Evolutionary conservation across 805 yeast genomes (phyloP), one percentile per base, ranked within the genome.

Genomic region (Saturnispora silvae): DNA sequence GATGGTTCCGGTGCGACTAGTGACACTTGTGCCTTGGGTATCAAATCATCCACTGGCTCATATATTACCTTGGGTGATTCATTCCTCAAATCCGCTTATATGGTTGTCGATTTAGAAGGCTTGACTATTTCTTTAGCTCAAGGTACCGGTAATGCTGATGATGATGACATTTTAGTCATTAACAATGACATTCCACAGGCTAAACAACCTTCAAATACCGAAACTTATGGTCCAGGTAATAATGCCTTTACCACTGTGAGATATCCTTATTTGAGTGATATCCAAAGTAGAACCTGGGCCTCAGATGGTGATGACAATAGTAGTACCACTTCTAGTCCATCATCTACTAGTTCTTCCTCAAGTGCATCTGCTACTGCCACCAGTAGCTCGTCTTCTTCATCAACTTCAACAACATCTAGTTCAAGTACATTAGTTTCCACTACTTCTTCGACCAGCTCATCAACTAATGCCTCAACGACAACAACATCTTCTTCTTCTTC

Each of bases 61-160:
- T 56, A 61, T 40, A 37, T 42, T 5, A 63, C 67, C 6, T 52
- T 73, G 14, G 81, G 81, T 34, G 78, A 73, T 50, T 57, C 68
- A 4, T 69, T 76, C 53, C 50, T 76, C 40, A 60, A 69, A 41
- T 53, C 65, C 20, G 72, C 70, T 1, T 75, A 75, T 46, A 62
- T 67, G 28, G 78, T 73, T 32, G 76, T 64, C 40, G 78, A 76
- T 52, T 50, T 75, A 33, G 75, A 72, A 4, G 57, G 62, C 30
- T 46, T 56, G 17, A 60, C 60, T 28, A 51, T 72, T 18, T 64
- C 66, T 1, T 35, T 72, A 16, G 77, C 76, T 2, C 72, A 66
- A 44, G 75, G 65, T 5, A 55, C 52, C 24, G 53, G 46, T 35
- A 41, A 46, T 16, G 47, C 64, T 4, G 44, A 42, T 20, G 52